A percentile compares a stretch with the other conserved stretches of the same genome.
Conservation (phyloP, 1,284 basidiomycete species). For the Mycosarcoma maydis region DNA sequence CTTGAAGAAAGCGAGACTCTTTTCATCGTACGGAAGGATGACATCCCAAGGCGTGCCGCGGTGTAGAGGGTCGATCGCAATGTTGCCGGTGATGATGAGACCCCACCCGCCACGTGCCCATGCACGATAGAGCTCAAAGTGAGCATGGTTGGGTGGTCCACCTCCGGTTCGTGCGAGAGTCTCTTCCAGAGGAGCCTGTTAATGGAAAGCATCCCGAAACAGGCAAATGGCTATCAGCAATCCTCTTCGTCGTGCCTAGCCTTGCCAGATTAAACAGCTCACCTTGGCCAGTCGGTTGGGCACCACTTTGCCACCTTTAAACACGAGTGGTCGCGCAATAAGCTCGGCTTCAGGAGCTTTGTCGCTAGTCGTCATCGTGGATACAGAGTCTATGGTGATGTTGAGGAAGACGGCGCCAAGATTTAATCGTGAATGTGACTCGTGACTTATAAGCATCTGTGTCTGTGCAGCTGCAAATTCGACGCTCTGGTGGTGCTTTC, state of each 20-base stretch:
- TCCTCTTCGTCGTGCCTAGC: not conserved
- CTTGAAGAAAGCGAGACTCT: slow-evolving; percentile 66
- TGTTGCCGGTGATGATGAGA: slow-evolving; percentile 86
- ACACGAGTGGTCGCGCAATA: slow-evolving; percentile 69
- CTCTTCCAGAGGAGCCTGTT: slow-evolving; percentile 61
- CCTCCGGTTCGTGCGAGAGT: slow-evolving; percentile 56
- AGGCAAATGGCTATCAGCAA: not conserved
- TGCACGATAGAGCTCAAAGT: slow-evolving; percentile 76
- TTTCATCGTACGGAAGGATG: slow-evolving; percentile 70
- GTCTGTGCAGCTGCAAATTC: too few species aligned
- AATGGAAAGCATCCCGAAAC: not conserved
- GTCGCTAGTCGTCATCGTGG: slow-evolving; percentile 7
- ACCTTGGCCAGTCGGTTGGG: slow-evolving; percentile 72
- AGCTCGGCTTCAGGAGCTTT: slow-evolving; percentile 29
- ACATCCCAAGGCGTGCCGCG: slow-evolving; percentile 84
- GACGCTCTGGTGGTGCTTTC: too few species aligned
- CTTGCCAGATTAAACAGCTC: slow-evolving; percentile 12
- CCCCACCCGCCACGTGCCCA: slow-evolving; percentile 87
- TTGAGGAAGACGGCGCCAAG: not conserved
- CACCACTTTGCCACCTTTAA: slow-evolving; percentile 72
- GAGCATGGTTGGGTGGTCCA: slow-evolving; percentile 66
- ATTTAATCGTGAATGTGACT: too few species aligned
- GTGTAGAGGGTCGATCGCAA: slow-evolving; percentile 78
- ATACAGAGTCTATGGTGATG: slow-evolving; percentile 1
- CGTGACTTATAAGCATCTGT: too few species aligned